Evolutionary conservation across 768 basidiomycete genomes (phyloP).

Genomic region (Termitomyces heimii): DNA sequence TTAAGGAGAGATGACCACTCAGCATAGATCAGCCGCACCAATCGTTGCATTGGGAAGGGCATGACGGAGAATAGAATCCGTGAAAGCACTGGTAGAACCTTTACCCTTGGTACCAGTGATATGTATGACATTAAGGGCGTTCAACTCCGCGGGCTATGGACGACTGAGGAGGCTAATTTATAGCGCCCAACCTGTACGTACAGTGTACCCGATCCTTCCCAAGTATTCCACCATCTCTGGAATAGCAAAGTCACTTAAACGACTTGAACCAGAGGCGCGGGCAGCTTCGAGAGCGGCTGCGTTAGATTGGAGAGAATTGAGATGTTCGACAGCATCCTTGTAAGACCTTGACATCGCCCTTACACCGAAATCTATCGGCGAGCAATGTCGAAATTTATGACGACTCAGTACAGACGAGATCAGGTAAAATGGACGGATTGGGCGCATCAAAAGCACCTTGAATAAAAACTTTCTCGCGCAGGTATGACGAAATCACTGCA

Average conservation of each 20-base stretch:
- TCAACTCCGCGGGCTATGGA: conserved; percentile 72
- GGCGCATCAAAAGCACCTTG: conserved; percentile 5
- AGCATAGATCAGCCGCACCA: conserved; percentile 42
- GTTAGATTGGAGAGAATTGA: conserved; percentile 88
- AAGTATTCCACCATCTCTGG: conserved; percentile 91
- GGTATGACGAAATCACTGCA: conserved; percentile 5
- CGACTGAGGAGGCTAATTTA: conserved; percentile 8
- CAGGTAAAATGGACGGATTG: conserved; percentile 4
- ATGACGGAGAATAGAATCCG: conserved; percentile 78
- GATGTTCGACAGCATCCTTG: conserved; percentile 61
- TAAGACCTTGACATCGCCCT: conserved; percentile 63
- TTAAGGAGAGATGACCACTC: background rate
- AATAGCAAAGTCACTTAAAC: conserved; percentile 58
- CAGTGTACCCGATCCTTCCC: conserved; percentile 78
- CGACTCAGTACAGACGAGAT: conserved; percentile 12
- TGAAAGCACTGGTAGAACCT: conserved; percentile 94
- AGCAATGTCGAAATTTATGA: conserved; percentile 2
- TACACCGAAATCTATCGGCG: background rate
- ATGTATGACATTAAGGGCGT: conserved; percentile 88
- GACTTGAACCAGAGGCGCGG: conserved; percentile 60
- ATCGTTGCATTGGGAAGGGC: conserved; percentile 73
- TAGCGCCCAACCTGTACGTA: conserved; percentile 29
- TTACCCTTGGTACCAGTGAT: conserved; percentile 98
- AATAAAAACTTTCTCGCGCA: conserved; percentile 6
- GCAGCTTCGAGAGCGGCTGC: conserved; percentile 86